These are phyloP conservation scores for Lentinula aciculospora DNA, from an alignment of 768 basidiomycete genomes.

Conservation along the genomic window DNA sequence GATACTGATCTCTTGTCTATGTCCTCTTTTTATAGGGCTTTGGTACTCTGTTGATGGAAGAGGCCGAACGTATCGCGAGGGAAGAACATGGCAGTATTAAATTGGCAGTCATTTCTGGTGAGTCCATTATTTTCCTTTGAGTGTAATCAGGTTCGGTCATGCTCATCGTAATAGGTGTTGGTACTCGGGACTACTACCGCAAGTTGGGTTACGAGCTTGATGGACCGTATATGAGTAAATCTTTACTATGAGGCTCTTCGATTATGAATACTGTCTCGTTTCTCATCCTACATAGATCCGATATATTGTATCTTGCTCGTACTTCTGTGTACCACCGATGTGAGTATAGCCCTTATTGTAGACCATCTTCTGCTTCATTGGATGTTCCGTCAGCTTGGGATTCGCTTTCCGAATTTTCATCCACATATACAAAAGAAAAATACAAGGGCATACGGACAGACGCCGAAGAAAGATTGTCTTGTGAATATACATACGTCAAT, in stretches of 20 bases:
- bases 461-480: neutral
- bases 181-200: constrained; percentile 95
- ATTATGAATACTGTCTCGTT: neutral
- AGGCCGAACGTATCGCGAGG: constrained; percentile 94
- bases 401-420: neutral
- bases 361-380: neutral
- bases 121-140: constrained; percentile 17
- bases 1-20: neutral
- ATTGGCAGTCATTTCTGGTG: constrained; percentile 94
- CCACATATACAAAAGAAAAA: neutral
- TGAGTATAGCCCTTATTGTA: neutral
- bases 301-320: neutral
- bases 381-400: neutral
- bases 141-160: neutral
- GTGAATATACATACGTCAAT: too few species aligned
- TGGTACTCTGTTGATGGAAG: constrained; percentile 97
- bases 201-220: constrained; percentile 92
- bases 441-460: neutral
- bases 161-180: constrained; percentile 59
- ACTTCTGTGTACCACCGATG: neutral
- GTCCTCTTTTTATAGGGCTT: constrained; percentile 59
- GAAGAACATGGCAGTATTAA: constrained; percentile 97
- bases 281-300: neutral
- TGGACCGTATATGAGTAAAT: constrained; percentile 98
- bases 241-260: constrained; percentile 34